Base-by-base conservation (phyloP, 1,284 basidiomycete species). In the Naganishia cerealis region DNA sequence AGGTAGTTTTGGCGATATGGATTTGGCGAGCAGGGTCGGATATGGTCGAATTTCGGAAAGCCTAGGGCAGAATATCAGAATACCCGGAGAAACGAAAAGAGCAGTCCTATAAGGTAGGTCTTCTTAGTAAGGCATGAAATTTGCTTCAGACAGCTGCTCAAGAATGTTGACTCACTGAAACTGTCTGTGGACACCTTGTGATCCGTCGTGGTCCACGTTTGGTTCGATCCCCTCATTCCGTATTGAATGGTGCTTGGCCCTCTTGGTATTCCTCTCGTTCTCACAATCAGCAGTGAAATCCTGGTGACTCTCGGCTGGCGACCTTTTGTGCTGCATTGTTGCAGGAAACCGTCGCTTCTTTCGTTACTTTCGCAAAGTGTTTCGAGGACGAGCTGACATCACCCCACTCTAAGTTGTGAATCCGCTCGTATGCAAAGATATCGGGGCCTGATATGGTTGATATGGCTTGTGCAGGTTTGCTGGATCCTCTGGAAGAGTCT, bases 31-130 rank as follows among this genome's bases (percentile, higher is more conserved):
- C 16, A 67, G 66, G 5, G 39, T 33, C 26, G 66, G 66, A 24
- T 40, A 46, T 43, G 53, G 66, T 16, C 66, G 66, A 16, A 55
- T 39, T 15, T 58, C 53, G 8, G 66, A 67, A n/a, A 67, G 42
- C 7, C 48, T 24, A 7, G 66, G 58, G 24, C 66, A 67, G 42
- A 61, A 59, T 42, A 67, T 50, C 21, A 67, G 66, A 24, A 46
- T 29, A 9, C 54, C 50, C 0, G 57, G 57, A 2, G 66, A 55
- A 18, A 67, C 52, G 13, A 67, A 54, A 3, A 67, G 57, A 3
- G 52, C 50, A 13, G 66, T 54, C 24, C 66, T 67, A 57, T 40
- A 24, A 15, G 3, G 13, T 3, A 42, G 10, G 6, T 24, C 46
- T 50, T 50, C 21, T 46, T 2, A 24, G 13, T 39, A 33, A 52